phyloP scores from a whole-genome alignment of 1,139 yeast species.

The Diutina mesorugosa region DNA sequence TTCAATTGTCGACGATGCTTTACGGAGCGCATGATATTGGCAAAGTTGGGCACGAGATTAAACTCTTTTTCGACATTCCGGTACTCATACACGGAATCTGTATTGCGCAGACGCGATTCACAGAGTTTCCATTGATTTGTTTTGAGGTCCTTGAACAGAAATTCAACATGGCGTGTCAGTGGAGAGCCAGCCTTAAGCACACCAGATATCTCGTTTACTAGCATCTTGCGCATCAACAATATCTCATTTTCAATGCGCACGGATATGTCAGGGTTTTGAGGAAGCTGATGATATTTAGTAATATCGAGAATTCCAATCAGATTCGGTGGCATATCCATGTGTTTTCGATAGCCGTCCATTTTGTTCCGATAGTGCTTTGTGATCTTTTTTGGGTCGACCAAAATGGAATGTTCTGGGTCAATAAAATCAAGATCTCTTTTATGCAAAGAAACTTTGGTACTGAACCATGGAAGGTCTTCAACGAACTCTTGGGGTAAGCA shows the following conservation, averaged over 20 bases:
- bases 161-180: background rate
- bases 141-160: background rate
- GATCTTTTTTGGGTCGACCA: conserved; percentile 1
- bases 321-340: conserved; percentile 5
- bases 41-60: conserved; percentile 23
- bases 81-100: background rate
- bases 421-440: conserved; percentile 28
- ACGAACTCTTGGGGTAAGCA: conserved; percentile 28
- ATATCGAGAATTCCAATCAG: conserved; percentile 17
- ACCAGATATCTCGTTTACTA: background rate
- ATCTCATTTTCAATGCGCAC: background rate
- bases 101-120: background rate
- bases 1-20: conserved; percentile 15
- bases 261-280: background rate
- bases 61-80: conserved; percentile 12
- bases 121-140: background rate
- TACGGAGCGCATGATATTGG: conserved; percentile 14
- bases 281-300: conserved; percentile 17
- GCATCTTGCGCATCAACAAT: background rate
- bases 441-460: conserved; percentile 19
- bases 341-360: background rate
- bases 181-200: conserved; percentile 1
- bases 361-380: background rate
- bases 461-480: conserved; percentile 23
- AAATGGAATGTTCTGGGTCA: conserved; percentile 10